These are phyloP conservation scores for Sequoiadendron giganteum DNA, from an alignment of 75 land plant genomes.

Conservation along the genomic window DNA sequence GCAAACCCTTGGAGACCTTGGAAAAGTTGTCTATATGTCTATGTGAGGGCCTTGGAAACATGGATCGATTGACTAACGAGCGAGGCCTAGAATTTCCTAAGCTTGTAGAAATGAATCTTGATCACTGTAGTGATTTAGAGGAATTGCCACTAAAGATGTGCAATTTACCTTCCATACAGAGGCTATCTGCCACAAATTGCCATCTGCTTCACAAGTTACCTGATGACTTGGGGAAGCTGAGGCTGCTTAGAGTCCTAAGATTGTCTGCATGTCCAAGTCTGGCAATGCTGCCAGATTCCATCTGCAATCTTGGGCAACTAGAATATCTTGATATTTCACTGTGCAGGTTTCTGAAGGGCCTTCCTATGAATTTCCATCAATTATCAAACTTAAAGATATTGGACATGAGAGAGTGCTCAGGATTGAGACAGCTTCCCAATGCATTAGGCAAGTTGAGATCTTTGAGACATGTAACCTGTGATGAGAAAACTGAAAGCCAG, in stretches of 20 bases:
- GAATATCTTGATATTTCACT: slow-evolving; percentile 54
- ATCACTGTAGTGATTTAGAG: slow-evolving; percentile 43
- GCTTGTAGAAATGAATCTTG: slow-evolving; percentile 46
- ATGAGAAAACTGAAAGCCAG: slow-evolving; percentile 40
- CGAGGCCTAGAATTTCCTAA: slow-evolving; percentile 29
- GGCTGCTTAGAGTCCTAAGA: slow-evolving; percentile 33
- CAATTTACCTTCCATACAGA: slow-evolving; percentile 26
- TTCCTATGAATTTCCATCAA: slow-evolving; percentile 39
- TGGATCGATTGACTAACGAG: slow-evolving; percentile 8
- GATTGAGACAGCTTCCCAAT: slow-evolving; percentile 30
- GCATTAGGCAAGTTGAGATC: slow-evolving; percentile 20
- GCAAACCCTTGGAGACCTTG: slow-evolving; percentile 22
- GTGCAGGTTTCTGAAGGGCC: slow-evolving; percentile 33
- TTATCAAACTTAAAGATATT: slow-evolving; percentile 44
- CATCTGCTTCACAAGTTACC: slow-evolving; percentile 43
- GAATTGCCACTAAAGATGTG: slow-evolving; percentile 43
- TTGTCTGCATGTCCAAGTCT: slow-evolving; percentile 46
- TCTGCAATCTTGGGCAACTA: slow-evolving; percentile 26
- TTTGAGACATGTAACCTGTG: slow-evolving; percentile 47
- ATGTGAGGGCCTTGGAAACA: slow-evolving; percentile 31
- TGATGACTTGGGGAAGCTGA: slow-evolving; percentile 31
- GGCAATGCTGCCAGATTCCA: slow-evolving; percentile 34
- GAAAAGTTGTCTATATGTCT: slow-evolving; percentile 38
- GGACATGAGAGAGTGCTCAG: slow-evolving; percentile 63
- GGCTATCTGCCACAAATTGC: slow-evolving; percentile 44